A percentile compares a stretch with the other conserved stretches of the same genome.
These are phyloP conservation scores for Pythium pyrilobum DNA, from an alignment of 352 stramenopile genomes.

Conservation along the genomic window DNA sequence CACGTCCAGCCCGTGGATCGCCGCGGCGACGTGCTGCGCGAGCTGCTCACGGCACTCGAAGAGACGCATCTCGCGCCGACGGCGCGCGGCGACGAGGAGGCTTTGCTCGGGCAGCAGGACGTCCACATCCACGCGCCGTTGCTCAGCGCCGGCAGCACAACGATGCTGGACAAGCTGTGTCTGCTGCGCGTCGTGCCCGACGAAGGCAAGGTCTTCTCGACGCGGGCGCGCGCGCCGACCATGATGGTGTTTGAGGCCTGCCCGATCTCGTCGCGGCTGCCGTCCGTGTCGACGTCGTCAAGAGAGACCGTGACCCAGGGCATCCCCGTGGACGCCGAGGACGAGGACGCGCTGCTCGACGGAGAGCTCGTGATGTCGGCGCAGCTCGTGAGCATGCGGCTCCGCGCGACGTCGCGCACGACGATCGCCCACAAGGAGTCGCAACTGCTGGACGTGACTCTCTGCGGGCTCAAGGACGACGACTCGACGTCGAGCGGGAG, in stretches of 20 bases:
- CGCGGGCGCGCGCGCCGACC: conserved; percentile 24
- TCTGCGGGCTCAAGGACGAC: conserved; percentile 22
- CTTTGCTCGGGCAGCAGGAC: too few relatives aligned
- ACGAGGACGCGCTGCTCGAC: conserved; percentile 3
- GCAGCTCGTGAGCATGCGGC: conserved; percentile 10
- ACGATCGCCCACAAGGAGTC: conserved; percentile 22
- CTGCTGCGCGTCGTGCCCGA: conserved; percentile 25
- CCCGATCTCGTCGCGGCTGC: background rate
- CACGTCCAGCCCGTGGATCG: conserved; percentile 14
- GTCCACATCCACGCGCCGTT: conserved; percentile 19
- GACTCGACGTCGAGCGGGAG: conserved; percentile 3
- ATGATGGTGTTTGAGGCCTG: conserved; percentile 39
- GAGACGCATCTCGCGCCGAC: background rate
- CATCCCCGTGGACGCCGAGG: conserved; percentile 1
- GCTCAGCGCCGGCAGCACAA: background rate
- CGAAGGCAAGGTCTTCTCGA: conserved; percentile 39
- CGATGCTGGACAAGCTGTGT: background rate
- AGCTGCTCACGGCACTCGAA: conserved; percentile 18
- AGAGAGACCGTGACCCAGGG: background rate
- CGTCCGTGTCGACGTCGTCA: background rate
- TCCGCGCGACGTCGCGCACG: background rate
- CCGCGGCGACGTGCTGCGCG: conserved; percentile 4
- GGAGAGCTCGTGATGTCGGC: conserved; percentile 1
- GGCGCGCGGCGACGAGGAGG: background rate
- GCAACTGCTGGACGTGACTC: conserved; percentile 24